Conservation (phyloP, 768 basidiomycete genomes). For the Termitomyces sp. region DNA sequence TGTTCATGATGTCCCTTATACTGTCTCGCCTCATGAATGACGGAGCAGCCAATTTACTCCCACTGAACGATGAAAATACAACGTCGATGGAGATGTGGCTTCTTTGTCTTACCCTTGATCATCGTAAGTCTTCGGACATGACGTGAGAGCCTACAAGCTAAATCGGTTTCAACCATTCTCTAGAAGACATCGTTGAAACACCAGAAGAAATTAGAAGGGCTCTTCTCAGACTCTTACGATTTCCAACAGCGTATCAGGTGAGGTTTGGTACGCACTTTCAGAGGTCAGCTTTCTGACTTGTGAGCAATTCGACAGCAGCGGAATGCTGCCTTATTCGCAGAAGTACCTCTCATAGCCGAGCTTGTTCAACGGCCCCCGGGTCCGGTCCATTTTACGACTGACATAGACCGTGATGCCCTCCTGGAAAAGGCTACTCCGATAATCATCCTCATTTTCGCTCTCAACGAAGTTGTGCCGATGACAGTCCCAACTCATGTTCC, state of each 20-base stretch:
- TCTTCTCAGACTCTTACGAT: slow-evolving; percentile 35
- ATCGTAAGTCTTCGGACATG: slow-evolving; percentile 25
- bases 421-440: slow-evolving; percentile 38
- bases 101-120: slow-evolving; percentile 32
- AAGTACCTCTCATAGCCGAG: not conserved
- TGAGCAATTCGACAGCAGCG: not conserved
- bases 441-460: slow-evolving; percentile 46
- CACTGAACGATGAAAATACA: slow-evolving; percentile 9
- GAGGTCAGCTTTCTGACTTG: not conserved
- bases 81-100: slow-evolving; percentile 32
- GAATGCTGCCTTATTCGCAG: not conserved
- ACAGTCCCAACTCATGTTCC: slow-evolving; percentile 47
- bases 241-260: slow-evolving; percentile 23
- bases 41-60: slow-evolving; percentile 2
- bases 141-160: not conserved
- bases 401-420: slow-evolving; percentile 14
- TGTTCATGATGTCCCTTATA: slow-evolving; percentile 29
- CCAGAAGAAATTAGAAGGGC: slow-evolving; percentile 31
- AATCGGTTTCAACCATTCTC: slow-evolving; percentile 10
- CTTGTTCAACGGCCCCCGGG: not conserved
- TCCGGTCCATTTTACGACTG: not conserved
- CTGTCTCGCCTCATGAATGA: slow-evolving; percentile 11
- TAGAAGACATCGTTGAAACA: slow-evolving; percentile 31
- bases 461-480: slow-evolving; percentile 40
- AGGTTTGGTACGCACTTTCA: not conserved